Evolutionary conservation across 2,329 filamentous ascomycete species (phyloP).

Genomic region (Hyphodiscus sp.): DNA sequence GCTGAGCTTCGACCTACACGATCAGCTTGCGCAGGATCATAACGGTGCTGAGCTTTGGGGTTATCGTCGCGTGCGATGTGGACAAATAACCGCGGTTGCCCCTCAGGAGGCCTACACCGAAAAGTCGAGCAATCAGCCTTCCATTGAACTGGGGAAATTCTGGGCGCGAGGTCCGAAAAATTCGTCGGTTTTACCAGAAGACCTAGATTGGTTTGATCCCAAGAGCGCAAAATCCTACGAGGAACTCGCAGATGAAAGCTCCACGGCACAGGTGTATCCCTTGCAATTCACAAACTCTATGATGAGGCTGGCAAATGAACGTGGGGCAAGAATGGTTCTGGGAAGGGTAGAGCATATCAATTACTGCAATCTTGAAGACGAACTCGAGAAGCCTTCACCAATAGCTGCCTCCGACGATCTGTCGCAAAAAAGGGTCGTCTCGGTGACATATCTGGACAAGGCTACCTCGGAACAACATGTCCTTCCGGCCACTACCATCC

Average conservation of each 20-base stretch:
- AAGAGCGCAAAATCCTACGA: slow-evolving; percentile 64
- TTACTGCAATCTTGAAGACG: slow-evolving; percentile 30
- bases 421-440: slow-evolving; percentile 37
- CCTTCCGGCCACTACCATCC: slow-evolving; percentile 39
- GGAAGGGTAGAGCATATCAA: slow-evolving; percentile 13
- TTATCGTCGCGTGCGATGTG: slow-evolving; percentile 72
- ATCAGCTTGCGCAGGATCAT: slow-evolving; percentile 72
- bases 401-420: slow-evolving; percentile 45
- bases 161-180: slow-evolving; percentile 7
- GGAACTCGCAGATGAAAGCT: slow-evolving; percentile 68
- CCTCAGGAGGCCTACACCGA: slow-evolving; percentile 34
- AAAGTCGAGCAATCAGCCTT: slow-evolving; percentile 43
- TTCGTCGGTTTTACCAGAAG: slow-evolving; percentile 43
- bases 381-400: slow-evolving; percentile 34
- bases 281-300: slow-evolving; percentile 81
- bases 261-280: slow-evolving; percentile 75
- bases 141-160: slow-evolving; percentile 10
- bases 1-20: slow-evolving; percentile 75
- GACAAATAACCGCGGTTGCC: slow-evolving; percentile 46
- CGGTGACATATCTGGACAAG: slow-evolving; percentile 48
- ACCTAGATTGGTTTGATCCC: slow-evolving; percentile 75
- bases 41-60: slow-evolving; percentile 73
- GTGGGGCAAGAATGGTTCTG: slow-evolving; percentile 53
- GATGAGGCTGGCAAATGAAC: slow-evolving; percentile 63
- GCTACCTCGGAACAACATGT: slow-evolving; percentile 37